phyloP scores from a whole-genome alignment of 1,284 basidiomycete species.

The Acaromyces ingoldii region DNA sequence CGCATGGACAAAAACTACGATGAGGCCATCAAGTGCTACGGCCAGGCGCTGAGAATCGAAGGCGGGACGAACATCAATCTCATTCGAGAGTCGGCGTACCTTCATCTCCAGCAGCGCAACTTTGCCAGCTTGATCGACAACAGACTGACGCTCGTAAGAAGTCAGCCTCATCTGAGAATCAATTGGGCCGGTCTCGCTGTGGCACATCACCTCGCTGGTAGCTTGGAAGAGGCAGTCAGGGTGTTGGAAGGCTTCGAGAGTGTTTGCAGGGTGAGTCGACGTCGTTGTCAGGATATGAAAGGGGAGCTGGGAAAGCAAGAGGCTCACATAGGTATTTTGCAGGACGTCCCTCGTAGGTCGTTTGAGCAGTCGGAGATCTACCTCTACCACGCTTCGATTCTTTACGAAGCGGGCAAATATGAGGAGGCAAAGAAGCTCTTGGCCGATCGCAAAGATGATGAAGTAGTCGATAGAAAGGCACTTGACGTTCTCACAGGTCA shows the following conservation, averaged over 20 bases:
- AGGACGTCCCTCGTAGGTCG: constrained; percentile 32
- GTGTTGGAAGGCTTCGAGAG: constrained; percentile 63
- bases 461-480: constrained; percentile 1
- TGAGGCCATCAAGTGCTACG: constrained; percentile 76
- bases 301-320: too few relatives aligned
- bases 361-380: constrained; percentile 76
- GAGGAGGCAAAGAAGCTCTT: constrained; percentile 60
- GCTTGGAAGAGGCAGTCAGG: constrained; percentile 66
- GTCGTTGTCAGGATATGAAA: too few relatives aligned
- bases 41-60: constrained; percentile 76
- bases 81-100: constrained; percentile 79
- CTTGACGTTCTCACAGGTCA: constrained; percentile 1
- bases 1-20: constrained; percentile 76
- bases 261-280: constrained; percentile 54
- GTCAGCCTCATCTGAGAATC: constrained; percentile 76
- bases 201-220: constrained; percentile 78
- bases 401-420: constrained; percentile 66
- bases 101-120: constrained; percentile 83
- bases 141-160: constrained; percentile 70
- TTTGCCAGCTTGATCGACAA: constrained; percentile 77
- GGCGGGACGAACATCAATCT: constrained; percentile 85
- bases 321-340: too few relatives aligned
- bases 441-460: not conserved
- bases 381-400: constrained; percentile 72
- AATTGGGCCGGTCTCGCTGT: constrained; percentile 89